A percentile compares a stretch with the other conserved stretches of the same genome.
These are phyloP conservation scores for Naegleria gruberi DNA, from an alignment of 208 protist species.

Conservation along the genomic window DNA sequence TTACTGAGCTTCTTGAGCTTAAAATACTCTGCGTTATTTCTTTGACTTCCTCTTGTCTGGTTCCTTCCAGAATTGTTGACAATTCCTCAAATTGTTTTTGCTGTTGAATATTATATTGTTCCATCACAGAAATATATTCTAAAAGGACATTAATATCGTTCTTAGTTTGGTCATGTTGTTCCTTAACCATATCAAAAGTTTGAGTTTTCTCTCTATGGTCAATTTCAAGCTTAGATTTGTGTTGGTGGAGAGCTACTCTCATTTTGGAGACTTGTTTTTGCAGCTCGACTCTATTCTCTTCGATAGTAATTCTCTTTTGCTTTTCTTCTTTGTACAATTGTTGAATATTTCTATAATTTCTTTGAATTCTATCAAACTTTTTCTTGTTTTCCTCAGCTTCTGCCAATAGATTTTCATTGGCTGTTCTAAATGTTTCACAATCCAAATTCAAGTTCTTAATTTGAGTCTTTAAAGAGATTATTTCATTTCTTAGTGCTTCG, in stretches of 20 bases:
- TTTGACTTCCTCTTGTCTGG: not conserved
- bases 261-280: slow-evolving; percentile 3
- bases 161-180: not conserved
- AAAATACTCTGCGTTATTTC: not conserved
- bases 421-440: not conserved
- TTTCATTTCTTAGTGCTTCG: not conserved
- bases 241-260: not conserved
- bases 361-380: not conserved
- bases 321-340: not conserved
- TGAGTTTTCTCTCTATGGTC: not conserved
- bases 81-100: not conserved
- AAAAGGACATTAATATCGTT: not conserved
- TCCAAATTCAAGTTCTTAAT: not conserved
- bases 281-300: not conserved
- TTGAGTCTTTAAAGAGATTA: not conserved
- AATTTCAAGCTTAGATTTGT: not conserved
- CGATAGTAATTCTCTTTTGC: not conserved
- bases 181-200: not conserved
- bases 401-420: not conserved
- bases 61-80: not conserved
- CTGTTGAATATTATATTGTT: not conserved
- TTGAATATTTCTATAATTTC: not conserved
- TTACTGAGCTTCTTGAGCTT: not conserved
- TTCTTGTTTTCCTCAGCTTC: not conserved
- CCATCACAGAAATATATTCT: not conserved